Evolutionary conservation across 2,329 filamentous ascomycete species (phyloP), one percentile per base, ranked within the genome.

Genomic region (Clathrospora elynae): DNA sequence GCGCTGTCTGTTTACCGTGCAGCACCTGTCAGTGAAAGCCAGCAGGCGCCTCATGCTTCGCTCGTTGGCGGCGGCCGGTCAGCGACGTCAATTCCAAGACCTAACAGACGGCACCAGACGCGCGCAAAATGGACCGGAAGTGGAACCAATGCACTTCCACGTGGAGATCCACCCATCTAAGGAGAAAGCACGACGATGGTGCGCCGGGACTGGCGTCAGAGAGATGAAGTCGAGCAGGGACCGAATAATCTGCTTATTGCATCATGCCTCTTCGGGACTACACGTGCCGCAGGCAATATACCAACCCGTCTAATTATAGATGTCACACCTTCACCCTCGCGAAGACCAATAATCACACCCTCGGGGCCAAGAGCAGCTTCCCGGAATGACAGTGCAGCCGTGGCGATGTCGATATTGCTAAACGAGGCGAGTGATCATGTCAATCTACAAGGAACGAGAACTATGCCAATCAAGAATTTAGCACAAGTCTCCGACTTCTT

Each of bases 231-330:
- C 22, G 45, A 41, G 44, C 51, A 55, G 42, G 52, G 46, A 40
- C 37, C 40, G 19, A 7, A 23, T 24, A 42, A 45, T 43, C 52
- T 57, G 56, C 60, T 62, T 53, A 58, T 62, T 51, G 37, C 57
- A 55, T 57, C 51, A 46, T 56, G 51, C 59, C 49, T 37, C 47
- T 58, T 62, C 40, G 35, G 53, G 41, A 39, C 28, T 48, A 65
- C 64, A 66, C 59, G 63, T 68, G 63, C 64, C 59, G 58, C 55
- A 65, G 44, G 57, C 63, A 64, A 67, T 67, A 68, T 61, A 57
- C 46, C 35, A 39, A 19, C 28, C 33, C 28, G 26, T 35, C 60
- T 67, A 67, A 61, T 59, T 61, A 61, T 67, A 67, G 62, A 35
- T 36, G 42, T 49, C 54, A 49, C 49, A 42, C 49, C 16, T 34